Evolutionary conservation across 139 green algal species (phyloP).

Genomic region (Diplosphaera chodatii): DNA sequence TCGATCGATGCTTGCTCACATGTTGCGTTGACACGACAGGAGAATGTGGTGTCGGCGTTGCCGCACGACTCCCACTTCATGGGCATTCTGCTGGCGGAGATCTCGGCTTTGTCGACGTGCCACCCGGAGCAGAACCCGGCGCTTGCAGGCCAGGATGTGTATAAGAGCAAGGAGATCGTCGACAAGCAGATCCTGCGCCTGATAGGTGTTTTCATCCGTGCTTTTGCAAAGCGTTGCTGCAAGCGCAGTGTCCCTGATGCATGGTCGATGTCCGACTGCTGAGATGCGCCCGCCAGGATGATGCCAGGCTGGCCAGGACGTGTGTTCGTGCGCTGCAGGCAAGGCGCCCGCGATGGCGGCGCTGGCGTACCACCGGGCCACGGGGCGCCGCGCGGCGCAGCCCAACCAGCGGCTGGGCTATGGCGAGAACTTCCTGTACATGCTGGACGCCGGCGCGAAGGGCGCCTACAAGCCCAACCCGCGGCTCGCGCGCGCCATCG

Average conservation of each 20-base stretch:
- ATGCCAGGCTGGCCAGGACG: too few relatives aligned
- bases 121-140: constrained; percentile 95
- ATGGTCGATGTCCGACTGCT: too few relatives aligned
- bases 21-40: background rate
- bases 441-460: constrained; percentile 80
- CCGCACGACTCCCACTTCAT: constrained; percentile 92
- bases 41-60: constrained; percentile 48
- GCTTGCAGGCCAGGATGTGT: constrained; percentile 82
- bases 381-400: constrained; percentile 59
- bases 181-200: constrained; percentile 97
- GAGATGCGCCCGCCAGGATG: too few relatives aligned
- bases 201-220: too few relatives aligned
- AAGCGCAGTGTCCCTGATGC: too few relatives aligned
- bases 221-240: too few relatives aligned
- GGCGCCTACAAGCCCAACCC: constrained; percentile 81
- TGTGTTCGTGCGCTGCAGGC: too few relatives aligned
- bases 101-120: constrained; percentile 73
- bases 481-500: constrained; percentile 66
- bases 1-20: constrained; percentile 18
- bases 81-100: constrained; percentile 18
- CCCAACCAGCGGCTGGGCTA: constrained; percentile 87
- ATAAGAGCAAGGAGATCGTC: constrained; percentile 79
- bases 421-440: constrained; percentile 97
- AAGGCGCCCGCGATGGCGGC: constrained; percentile 90
- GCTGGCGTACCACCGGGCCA: constrained; percentile 88